Evolutionary conservation across 1,284 basidiomycete species (phyloP).

Genomic region (Moniliophthora roreri): DNA sequence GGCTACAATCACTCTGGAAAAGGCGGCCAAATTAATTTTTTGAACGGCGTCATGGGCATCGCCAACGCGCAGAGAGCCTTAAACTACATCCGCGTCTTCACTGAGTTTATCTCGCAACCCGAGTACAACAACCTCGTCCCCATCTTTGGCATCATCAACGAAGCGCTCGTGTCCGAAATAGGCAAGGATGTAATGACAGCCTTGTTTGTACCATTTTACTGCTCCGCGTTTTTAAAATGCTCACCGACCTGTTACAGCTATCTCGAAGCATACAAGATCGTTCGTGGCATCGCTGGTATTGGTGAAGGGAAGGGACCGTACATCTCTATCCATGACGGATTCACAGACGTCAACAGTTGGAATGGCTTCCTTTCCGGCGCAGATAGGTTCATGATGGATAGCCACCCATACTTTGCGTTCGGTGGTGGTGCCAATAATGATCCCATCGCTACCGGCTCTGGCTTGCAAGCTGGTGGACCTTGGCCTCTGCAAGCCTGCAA

Average conservation of each 20-base stretch:
- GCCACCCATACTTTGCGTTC: constrained; percentile 79
- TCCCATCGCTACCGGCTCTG: constrained; percentile 39
- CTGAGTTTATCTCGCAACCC: constrained; percentile 72
- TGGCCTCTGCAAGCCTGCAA: constrained; percentile 59
- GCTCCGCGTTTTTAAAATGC: background rate
- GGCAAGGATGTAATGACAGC: constrained; percentile 50
- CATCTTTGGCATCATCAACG: constrained; percentile 78
- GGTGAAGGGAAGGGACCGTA: constrained; percentile 81
- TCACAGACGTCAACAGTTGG: constrained; percentile 63
- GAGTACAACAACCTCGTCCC: constrained; percentile 68
- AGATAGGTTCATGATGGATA: constrained; percentile 80
- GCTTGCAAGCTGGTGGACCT: constrained; percentile 42
- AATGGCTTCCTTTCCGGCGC: constrained; percentile 69
- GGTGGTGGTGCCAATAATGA: constrained; percentile 41
- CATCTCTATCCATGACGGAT: constrained; percentile 82
- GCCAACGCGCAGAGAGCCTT: constrained; percentile 85
- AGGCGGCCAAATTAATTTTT: constrained; percentile 62
- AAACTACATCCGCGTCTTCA: constrained; percentile 80
- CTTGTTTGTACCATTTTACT: constrained; percentile 41
- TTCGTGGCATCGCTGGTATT: constrained; percentile 77
- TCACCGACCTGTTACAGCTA: constrained; percentile 40
- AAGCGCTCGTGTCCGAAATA: constrained; percentile 55
- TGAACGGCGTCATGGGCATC: constrained; percentile 60
- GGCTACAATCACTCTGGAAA: constrained; percentile 76
- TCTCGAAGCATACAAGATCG: constrained; percentile 70